Evolutionary conservation across 306 rosid species (phyloP).

Genomic region (Sicyos edulis): DNA sequence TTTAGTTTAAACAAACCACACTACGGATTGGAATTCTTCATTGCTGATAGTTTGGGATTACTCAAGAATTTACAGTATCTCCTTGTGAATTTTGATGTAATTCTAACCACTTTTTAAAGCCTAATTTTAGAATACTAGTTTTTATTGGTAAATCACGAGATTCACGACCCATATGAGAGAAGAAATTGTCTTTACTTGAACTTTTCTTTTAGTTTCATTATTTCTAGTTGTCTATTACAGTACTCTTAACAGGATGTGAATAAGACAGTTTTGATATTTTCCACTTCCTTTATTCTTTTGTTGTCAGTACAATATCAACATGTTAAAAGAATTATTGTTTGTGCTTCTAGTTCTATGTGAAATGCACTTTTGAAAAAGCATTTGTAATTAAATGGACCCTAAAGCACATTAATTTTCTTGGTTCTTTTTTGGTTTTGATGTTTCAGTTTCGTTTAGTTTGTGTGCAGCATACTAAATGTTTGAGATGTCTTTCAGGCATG

Average conservation of each 20-base stretch:
- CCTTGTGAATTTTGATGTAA: background rate
- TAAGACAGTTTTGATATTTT: no score
- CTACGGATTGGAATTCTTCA: background rate
- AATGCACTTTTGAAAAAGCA: background rate
- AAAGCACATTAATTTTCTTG: background rate
- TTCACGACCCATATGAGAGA: background rate
- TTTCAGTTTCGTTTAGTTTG: background rate
- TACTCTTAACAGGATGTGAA: background rate
- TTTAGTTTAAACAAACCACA: background rate
- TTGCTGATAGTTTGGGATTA: background rate
- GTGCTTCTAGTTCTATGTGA: background rate
- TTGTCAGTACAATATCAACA: background rate
- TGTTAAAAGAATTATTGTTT: background rate
- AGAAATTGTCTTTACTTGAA: background rate
- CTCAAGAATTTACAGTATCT: background rate
- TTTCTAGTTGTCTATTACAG: background rate
- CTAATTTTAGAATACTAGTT: background rate
- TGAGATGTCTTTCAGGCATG: background rate
- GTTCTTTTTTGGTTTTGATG: background rate
- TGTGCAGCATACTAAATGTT: background rate
- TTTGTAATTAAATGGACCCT: background rate
- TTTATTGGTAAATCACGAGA: background rate
- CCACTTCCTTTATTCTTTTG: no score
- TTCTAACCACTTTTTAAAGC: no score
- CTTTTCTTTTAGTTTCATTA: background rate